These are phyloP conservation scores for Fusarium nurragi DNA, from an alignment of 2,329 filamentous ascomycete genomes.

Conservation along the genomic window DNA sequence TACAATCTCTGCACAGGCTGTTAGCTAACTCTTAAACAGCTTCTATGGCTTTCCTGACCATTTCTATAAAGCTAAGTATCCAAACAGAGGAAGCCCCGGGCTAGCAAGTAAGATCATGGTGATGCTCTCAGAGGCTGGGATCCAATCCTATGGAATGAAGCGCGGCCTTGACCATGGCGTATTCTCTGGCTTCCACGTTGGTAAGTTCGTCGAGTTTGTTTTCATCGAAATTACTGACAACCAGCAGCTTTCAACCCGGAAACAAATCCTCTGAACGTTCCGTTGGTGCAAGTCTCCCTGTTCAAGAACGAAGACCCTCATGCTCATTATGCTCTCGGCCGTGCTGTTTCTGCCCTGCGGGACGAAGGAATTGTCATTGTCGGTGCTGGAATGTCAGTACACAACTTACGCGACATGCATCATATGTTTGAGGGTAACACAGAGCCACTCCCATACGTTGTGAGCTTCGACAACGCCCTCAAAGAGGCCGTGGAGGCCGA, in stretches of 20 bases:
- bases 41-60: slow-evolving; percentile 77
- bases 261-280: slow-evolving; percentile 69
- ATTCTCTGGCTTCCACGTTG: slow-evolving; percentile 72
- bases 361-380: slow-evolving; percentile 75
- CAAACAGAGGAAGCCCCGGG: slow-evolving; percentile 68
- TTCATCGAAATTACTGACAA: slow-evolving; percentile 10
- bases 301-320: slow-evolving; percentile 71
- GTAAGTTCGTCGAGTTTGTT: slow-evolving; percentile 20
- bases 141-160: slow-evolving; percentile 66
- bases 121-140: slow-evolving; percentile 64
- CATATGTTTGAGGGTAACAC: slow-evolving; percentile 50
- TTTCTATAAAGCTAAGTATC: slow-evolving; percentile 74
- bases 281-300: slow-evolving; percentile 77
- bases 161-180: slow-evolving; percentile 80
- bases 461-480: slow-evolving; percentile 73
- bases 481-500: slow-evolving; percentile 68
- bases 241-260: slow-evolving; percentile 66
- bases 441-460: slow-evolving; percentile 63
- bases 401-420: slow-evolving; percentile 68
- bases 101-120: slow-evolving; percentile 68
- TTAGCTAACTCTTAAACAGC: slow-evolving; percentile 47
- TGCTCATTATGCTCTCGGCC: slow-evolving; percentile 73
- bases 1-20: not conserved
- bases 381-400: slow-evolving; percentile 78
- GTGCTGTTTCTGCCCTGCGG: slow-evolving; percentile 71